phyloP scores from a whole-genome alignment of 805 yeast genomes.

The Kuraishia floccosa region DNA sequence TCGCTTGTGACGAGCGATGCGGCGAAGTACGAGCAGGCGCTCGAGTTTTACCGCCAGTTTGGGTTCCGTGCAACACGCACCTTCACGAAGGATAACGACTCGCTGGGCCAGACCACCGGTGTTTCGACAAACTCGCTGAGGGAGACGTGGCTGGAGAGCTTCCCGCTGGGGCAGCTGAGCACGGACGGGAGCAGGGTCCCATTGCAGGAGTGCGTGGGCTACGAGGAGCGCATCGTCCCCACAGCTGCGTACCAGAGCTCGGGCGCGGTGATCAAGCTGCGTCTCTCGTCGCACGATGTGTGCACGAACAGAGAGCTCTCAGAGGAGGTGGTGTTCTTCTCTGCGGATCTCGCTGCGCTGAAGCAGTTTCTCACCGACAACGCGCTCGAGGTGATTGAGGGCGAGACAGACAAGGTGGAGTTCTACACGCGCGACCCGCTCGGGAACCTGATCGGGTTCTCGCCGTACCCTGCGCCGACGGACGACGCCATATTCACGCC shows the following conservation, averaged over 20 bases:
- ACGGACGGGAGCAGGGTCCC: slow-evolving; percentile 12
- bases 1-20: slow-evolving; percentile 50
- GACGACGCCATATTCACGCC: slow-evolving; percentile 18
- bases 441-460: slow-evolving; percentile 48
- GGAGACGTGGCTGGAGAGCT: slow-evolving; percentile 66
- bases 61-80: slow-evolving; percentile 54
- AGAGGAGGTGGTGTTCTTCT: slow-evolving; percentile 26
- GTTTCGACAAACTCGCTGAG: slow-evolving; percentile 53
- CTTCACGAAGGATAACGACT: slow-evolving; percentile 39
- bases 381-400: slow-evolving; percentile 7
- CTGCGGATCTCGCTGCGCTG: slow-evolving; percentile 22
- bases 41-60: slow-evolving; percentile 44
- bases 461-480: slow-evolving; percentile 28
- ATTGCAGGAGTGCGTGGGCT: slow-evolving; percentile 17
- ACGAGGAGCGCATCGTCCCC: slow-evolving; percentile 3
- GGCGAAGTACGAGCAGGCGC: slow-evolving; percentile 30
- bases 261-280: slow-evolving; percentile 36
- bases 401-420: slow-evolving; percentile 6
- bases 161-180: slow-evolving; percentile 28
- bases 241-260: slow-evolving; percentile 20
- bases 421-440: slow-evolving; percentile 50
- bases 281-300: slow-evolving; percentile 26
- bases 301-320: slow-evolving; percentile 19
- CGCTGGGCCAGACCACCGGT: slow-evolving; percentile 29
- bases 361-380: slow-evolving; percentile 10